Percentiles rank a stretch among this genome's conserved stretches.
These are phyloP conservation scores for Zymoseptoria tritici DNA, from an alignment of 2,329 filamentous ascomycete species.

Conservation along the genomic window DNA sequence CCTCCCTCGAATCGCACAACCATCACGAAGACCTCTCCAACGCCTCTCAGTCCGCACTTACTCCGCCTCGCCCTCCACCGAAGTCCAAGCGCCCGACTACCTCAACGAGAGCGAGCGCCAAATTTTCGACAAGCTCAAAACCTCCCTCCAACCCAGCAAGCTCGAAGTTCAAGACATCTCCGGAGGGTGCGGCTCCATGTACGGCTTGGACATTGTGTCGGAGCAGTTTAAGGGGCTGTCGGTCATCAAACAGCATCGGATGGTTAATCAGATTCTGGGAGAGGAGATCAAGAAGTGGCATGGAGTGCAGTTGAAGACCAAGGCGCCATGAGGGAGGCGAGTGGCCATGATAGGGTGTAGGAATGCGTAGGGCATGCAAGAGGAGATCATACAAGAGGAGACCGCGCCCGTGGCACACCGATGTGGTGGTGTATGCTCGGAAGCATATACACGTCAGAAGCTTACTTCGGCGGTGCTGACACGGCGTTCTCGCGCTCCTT, in stretches of 20 bases:
- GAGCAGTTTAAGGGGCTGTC: conserved; percentile 61
- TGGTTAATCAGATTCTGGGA: conserved; percentile 67
- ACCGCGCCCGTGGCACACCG: not conserved
- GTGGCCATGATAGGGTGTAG: not conserved
- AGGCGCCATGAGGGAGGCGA: conserved; percentile 32
- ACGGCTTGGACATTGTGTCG: conserved; percentile 70
- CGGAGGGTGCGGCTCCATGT: conserved; percentile 82
- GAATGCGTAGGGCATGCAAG: not conserved
- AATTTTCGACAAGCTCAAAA: conserved; percentile 42
- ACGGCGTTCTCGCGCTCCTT: not conserved
- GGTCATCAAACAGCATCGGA: conserved; percentile 73
- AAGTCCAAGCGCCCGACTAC: conserved; percentile 39
- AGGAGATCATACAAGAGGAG: not conserved
- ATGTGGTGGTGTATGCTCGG: not conserved
- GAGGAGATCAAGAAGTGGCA: conserved; percentile 77
- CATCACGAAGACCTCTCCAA: not conserved
- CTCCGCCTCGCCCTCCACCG: not conserved
- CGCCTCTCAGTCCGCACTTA: not conserved
- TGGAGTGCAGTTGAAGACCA: conserved; percentile 72
- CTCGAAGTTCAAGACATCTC: conserved; percentile 66
- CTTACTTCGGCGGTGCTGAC: no score
- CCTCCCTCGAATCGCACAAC: not conserved
- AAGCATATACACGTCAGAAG: not conserved
- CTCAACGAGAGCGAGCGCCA: conserved; percentile 40
- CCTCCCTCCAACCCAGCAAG: conserved; percentile 35